Base-by-base conservation (phyloP, 371 early-diverging fungal genomes). In the Lichtheimia corymbifera region DNA sequence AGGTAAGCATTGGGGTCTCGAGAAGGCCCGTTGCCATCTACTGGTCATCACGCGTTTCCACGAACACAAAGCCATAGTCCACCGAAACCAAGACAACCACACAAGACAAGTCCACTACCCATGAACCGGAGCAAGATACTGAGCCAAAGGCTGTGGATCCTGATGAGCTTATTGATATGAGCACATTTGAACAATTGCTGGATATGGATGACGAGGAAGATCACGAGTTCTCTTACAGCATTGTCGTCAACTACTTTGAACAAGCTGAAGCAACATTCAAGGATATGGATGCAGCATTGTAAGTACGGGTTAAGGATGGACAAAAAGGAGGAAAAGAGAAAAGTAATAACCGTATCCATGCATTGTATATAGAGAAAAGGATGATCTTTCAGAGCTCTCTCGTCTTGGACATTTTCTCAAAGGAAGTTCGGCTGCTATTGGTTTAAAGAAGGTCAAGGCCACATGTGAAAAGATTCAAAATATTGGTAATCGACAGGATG, bases 351-450 rank as follows among this genome's bases (percentile, higher is more conserved):
- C n/a, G n/a, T n/a, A n/a, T n/a, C n/a, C n/a, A n/a, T 24, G 13
- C 7, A 7, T 40, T 35, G 35, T 22, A 0, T 9, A 35, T 35
- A 54, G 52, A 54, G 60, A 75, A 41, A 79, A 67, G 40, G 82
- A 89, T 53, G 89, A 96, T 67, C 78, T 95, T 13, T 59, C 67
- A 0, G 79, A 83, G 63, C 77, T 95, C 13, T 92, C 92, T 20
- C 77, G 87, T 52, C 81, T 92, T 47, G 97, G 95, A 3, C 97
- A 96, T 63, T 96, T 93, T 65, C 77, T 95, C 49, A 96, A 96
- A 68, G 97, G 97, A n/a, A 90, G 91, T 56, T 93, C 95, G n/a
- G 93, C 94, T 11, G 91, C 94, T 6, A 83, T 96, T 52, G 97
- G 97, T 9, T 74, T 96, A 51, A 87, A 73, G 57, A 91, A 89